These are phyloP conservation scores for Stipa capillata DNA, from an alignment of 176 grass and related monocot genomes.

Conservation along the genomic window DNA sequence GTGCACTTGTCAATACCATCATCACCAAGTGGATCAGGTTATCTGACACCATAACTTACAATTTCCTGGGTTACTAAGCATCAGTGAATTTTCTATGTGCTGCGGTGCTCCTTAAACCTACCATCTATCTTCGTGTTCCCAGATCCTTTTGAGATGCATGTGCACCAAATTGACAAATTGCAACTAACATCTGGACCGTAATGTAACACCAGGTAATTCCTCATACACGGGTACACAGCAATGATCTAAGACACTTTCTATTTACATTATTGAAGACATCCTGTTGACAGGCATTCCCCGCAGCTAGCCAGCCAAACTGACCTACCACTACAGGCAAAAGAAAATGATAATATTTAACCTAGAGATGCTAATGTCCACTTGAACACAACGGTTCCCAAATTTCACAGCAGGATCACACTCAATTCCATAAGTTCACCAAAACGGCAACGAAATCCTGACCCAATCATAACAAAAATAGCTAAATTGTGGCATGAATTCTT, in stretches of 20 bases:
- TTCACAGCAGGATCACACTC: background rate
- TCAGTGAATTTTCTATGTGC: background rate
- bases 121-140: background rate
- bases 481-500: conserved; percentile 28
- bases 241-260: too few species aligned
- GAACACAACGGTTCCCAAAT: background rate
- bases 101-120: background rate
- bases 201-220: background rate
- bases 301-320: background rate
- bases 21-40: background rate
- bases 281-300: background rate
- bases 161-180: background rate
- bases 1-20: too few species aligned
- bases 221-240: background rate
- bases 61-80: background rate
- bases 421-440: background rate
- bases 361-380: background rate
- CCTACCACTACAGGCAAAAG: background rate
- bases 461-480: conserved; percentile 9
- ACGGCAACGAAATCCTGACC: background rate
- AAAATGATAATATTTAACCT: background rate
- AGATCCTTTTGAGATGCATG: background rate
- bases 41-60: background rate
- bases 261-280: too few species aligned
- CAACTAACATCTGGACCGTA: background rate